Evolutionary conservation across 1,284 basidiomycete genomes (phyloP).

Genomic region (Sporisorium iseilematis-ciliati): DNA sequence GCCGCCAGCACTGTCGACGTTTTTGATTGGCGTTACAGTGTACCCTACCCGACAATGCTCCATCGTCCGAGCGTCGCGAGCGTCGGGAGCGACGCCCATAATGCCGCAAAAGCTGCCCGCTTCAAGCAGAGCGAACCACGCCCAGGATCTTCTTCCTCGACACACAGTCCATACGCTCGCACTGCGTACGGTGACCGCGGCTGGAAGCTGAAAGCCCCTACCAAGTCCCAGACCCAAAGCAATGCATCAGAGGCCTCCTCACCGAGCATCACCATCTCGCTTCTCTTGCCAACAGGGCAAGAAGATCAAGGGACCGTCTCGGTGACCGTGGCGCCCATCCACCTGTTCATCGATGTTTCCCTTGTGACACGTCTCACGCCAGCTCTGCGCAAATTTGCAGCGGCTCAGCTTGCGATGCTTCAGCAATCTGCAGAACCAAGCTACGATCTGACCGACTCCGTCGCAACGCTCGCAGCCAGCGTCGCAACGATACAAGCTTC

Average conservation of each 20-base stretch:
- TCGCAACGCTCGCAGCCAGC: conserved; percentile 44
- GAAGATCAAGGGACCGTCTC: conserved; percentile 12
- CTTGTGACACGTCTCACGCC: conserved; percentile 47
- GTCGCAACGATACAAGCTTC: conserved; percentile 35
- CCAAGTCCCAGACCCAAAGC: conserved; percentile 8
- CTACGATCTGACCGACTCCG: conserved; percentile 23
- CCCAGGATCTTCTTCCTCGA: conserved; percentile 4
- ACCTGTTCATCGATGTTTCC: conserved; percentile 55
- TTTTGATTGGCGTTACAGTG: conserved; percentile 45
- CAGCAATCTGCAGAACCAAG: neutral
- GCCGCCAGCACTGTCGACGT: conserved; percentile 42
- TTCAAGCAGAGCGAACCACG: conserved; percentile 26
- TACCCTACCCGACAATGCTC: neutral
- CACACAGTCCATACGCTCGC: conserved; percentile 30
- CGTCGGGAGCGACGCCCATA: neutral
- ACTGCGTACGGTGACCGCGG: conserved; percentile 48
- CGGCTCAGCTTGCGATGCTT: conserved; percentile 22
- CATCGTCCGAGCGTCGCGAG: neutral
- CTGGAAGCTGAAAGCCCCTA: conserved; percentile 48
- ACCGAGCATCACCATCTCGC: conserved; percentile 7
- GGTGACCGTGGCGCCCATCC: conserved; percentile 36
- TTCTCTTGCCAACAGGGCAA: neutral
- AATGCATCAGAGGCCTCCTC: conserved; percentile 1
- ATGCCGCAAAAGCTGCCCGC: conserved; percentile 18
- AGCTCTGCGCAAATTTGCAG: conserved; percentile 32